A percentile compares a stretch with the other conserved stretches of the same genome.
phyloP scores from a whole-genome alignment of 768 basidiomycete genomes.

The Postia placenta region DNA sequence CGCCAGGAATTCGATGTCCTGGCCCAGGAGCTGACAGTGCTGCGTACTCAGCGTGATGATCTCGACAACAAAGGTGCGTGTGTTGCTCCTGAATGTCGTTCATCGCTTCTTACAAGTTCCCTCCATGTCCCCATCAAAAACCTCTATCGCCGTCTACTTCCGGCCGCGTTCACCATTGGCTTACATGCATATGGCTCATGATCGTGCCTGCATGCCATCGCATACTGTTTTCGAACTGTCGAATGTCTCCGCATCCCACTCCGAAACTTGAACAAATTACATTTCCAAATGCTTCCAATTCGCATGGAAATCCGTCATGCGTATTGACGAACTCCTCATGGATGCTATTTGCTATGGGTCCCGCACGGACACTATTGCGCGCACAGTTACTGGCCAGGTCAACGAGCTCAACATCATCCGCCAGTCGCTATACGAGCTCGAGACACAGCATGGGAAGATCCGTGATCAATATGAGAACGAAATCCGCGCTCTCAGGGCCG shows the following conservation, averaged over 20 bases:
- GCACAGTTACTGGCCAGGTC: constrained; percentile 70
- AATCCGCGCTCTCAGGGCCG: constrained; percentile 60
- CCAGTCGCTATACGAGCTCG: constrained; percentile 87
- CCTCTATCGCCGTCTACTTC: neutral
- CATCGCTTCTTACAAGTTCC: neutral
- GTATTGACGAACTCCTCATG: neutral
- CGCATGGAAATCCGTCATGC: too few species aligned
- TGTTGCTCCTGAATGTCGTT: neutral
- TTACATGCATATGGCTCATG: too few species aligned
- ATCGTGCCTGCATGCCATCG: neutral
- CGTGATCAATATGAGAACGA: constrained; percentile 87
- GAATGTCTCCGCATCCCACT: too few species aligned
- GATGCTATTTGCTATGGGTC: neutral
- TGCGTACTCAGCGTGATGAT: constrained; percentile 81
- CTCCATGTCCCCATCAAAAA: neutral
- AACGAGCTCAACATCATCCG: constrained; percentile 88
- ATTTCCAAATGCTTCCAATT: too few species aligned
- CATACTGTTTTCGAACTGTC: neutral
- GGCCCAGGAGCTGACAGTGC: constrained; percentile 54
- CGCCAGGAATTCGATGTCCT: constrained; percentile 81
- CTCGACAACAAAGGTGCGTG: constrained; percentile 83
- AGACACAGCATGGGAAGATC: constrained; percentile 81
- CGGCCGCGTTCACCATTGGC: constrained; percentile 1
- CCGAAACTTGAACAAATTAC: too few species aligned
- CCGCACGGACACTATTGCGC: constrained; percentile 3